Conservation (phyloP, 2,329 filamentous ascomycete species). For the Cryphonectria carpinicola region DNA sequence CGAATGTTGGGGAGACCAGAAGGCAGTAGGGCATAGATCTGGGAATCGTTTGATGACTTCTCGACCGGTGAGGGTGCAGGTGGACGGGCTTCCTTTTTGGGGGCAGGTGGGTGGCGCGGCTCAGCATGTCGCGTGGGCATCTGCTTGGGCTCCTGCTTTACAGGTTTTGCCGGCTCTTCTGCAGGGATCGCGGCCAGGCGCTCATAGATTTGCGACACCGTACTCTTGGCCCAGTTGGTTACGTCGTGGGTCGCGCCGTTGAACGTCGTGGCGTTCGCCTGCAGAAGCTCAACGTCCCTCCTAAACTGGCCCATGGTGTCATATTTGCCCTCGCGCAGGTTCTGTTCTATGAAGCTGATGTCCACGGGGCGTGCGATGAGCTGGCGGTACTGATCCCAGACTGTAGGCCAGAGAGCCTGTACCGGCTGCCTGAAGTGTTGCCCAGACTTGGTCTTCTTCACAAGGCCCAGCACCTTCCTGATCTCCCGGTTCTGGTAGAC, state of each 20-base stretch:
- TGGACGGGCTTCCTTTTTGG: slow-evolving; percentile 36
- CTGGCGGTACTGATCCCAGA: slow-evolving; percentile 69
- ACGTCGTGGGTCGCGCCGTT: slow-evolving; percentile 81
- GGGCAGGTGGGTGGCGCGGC: slow-evolving; percentile 44
- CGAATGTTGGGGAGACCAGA: slow-evolving; percentile 82
- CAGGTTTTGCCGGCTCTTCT: slow-evolving; percentile 62
- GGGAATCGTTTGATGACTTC: slow-evolving; percentile 41
- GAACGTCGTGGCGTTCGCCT: slow-evolving; percentile 78
- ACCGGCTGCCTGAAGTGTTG: slow-evolving; percentile 78
- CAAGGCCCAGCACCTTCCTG: slow-evolving; percentile 67
- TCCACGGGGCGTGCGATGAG: slow-evolving; percentile 76
- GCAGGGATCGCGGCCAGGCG: slow-evolving; percentile 50
- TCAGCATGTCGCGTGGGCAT: slow-evolving; percentile 51
- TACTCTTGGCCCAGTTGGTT: slow-evolving; percentile 57
- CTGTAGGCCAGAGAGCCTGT: slow-evolving; percentile 70
- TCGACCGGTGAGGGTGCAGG: slow-evolving; percentile 39
- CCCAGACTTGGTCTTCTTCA: slow-evolving; percentile 87
- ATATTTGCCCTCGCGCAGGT: slow-evolving; percentile 73
- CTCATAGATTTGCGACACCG: slow-evolving; percentile 60
- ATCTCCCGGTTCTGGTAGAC: slow-evolving; percentile 64
- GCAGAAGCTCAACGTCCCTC: slow-evolving; percentile 75
- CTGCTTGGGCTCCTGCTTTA: slow-evolving; percentile 62
- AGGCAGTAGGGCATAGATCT: slow-evolving; percentile 72
- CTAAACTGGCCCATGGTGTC: slow-evolving; percentile 71
- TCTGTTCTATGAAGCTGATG: slow-evolving; percentile 78